Conservation (phyloP, 441 rosid genomes). For the Populus hybrid region DNA sequence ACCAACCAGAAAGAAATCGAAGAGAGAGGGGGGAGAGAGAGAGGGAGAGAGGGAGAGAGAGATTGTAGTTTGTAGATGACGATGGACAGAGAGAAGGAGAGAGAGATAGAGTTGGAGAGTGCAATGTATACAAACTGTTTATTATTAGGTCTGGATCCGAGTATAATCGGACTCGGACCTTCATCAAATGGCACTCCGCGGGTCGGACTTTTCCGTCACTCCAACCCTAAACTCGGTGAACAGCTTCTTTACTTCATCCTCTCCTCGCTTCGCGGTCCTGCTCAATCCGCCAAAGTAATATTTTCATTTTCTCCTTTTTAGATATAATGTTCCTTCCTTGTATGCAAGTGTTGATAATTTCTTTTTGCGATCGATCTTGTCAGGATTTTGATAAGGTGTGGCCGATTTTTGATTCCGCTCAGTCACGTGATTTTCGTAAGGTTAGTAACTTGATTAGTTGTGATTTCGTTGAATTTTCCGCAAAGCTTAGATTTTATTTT, state of each 20-base stretch:
- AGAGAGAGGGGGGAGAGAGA: conserved; percentile 4
- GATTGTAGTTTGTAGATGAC: conserved; percentile 50
- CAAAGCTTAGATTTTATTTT: conserved; percentile 5
- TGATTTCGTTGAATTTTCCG: background rate
- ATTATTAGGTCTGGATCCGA: conserved; percentile 95
- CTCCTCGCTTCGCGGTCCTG: conserved; percentile 97
- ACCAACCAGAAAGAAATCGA: conserved; percentile 26
- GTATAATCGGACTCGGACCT: conserved; percentile 79
- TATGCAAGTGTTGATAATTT: background rate
- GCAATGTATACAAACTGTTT: conserved; percentile 99
- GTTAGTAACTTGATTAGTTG: conserved; percentile 30
- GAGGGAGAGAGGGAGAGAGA: conserved; percentile 17
- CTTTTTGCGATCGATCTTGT: conserved; percentile 37
- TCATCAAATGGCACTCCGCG: conserved; percentile 77
- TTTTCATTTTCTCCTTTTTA: background rate
- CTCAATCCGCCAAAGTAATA: conserved; percentile 85
- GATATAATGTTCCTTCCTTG: background rate
- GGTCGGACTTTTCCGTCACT: conserved; percentile 96
- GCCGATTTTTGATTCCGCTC: conserved; percentile 99
- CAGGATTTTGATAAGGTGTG: conserved; percentile 99
- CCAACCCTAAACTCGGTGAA: conserved; percentile 99
- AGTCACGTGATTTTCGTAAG: conserved; percentile 98
- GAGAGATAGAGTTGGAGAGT: conserved; percentile 98
- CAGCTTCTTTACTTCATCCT: conserved; percentile 99
- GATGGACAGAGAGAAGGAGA: conserved; percentile 99